Base-by-base conservation (phyloP, 2,329 filamentous ascomycete species). In the Pseudogymnoascus sp. region DNA sequence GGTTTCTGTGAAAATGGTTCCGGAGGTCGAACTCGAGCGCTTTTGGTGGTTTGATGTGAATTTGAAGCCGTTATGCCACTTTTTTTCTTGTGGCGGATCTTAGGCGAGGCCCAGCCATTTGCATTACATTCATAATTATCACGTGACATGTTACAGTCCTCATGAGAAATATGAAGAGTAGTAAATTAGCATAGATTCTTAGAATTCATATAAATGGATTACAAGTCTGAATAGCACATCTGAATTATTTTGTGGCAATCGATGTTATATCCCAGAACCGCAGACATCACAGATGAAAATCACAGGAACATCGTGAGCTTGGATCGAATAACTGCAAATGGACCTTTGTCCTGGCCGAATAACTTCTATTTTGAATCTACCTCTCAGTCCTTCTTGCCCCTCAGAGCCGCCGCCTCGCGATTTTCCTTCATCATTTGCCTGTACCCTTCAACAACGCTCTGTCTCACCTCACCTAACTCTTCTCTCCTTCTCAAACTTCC, bases 401-500 rank as follows among this genome's bases (percentile, higher is more conserved):
- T 19, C 29, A 55, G 49, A 41, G 58, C 58, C 8, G 58, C 58
- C 6, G 58, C 63, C 21, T 63, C 35, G 23, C 62, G 52, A 35
- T 69, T 81, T 64, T 78, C 78, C 38, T 80, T 80, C 85, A 91
- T 91, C 77, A 90, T 78, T 67, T 81, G 81, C 65, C 90, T 78
- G 73, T 93, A 93, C 45, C 83, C 80, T 67, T 89, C 87, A 63
- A 93, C 85, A n/a, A 92, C 85, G 62, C 82, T 84, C 71, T 80
- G 80, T 66, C 90, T 80, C 68, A 88, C 84, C 59, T 78, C 82
- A n/a, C 86, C 85, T 63, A 93, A 72, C 75, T 91, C 88, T 71
- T 91, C 89, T 74, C 88, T 81, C 72, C 84, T 81, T 70, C 86
- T 82, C 75, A 92, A 76, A 78, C 87, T 90, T 12, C 88, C 90